These are phyloP conservation scores for Glonium stellatum DNA, from an alignment of 495 filamentous ascomycete species.

Conservation along the genomic window DNA sequence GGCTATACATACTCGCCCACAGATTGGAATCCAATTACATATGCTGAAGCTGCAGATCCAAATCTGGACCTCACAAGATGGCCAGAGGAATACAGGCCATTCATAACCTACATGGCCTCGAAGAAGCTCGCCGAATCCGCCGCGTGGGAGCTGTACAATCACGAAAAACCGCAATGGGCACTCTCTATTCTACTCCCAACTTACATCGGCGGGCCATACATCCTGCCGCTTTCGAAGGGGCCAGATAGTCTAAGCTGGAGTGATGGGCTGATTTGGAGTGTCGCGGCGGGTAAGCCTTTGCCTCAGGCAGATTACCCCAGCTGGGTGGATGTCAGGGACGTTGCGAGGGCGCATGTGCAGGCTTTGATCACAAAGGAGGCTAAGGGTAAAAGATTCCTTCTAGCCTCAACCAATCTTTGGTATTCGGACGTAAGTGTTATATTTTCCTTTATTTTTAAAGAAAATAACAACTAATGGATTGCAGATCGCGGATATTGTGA, in stretches of 20 bases:
- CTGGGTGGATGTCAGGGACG: slow-evolving; percentile 2
- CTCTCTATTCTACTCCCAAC: background rate
- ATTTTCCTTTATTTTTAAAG: background rate
- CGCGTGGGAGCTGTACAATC: background rate
- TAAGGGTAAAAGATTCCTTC: background rate
- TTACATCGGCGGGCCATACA: background rate
- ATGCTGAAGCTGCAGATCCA: background rate
- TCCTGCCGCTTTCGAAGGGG: background rate
- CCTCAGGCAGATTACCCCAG: background rate
- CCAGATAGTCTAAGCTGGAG: background rate
- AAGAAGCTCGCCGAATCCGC: background rate
- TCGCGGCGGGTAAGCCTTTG: background rate
- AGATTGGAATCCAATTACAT: slow-evolving; percentile 1
- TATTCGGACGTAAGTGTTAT: background rate
- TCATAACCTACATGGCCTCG: slow-evolving; percentile 1
- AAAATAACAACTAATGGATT: background rate
- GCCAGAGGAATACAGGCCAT: background rate
- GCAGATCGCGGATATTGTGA: slow-evolving; percentile 5
- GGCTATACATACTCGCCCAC: background rate
- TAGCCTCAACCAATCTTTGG: background rate
- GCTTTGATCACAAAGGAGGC: background rate
- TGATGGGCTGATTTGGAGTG: background rate
- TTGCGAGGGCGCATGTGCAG: background rate
- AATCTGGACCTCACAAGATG: background rate
- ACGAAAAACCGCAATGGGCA: background rate